Base-by-base conservation (phyloP, 176 grass and related monocot species). In the Poa pratensis region DNA sequence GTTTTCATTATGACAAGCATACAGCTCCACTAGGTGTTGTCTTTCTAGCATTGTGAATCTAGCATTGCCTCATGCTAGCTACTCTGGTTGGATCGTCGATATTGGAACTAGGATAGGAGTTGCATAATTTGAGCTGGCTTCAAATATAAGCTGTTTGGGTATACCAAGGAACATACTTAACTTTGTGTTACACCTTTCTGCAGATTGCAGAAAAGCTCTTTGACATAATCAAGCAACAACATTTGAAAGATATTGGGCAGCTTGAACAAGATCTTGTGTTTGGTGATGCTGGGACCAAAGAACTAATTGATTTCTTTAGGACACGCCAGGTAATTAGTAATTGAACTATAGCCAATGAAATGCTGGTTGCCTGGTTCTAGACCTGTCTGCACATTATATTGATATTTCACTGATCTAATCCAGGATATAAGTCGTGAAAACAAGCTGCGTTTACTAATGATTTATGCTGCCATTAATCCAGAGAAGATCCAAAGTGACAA, bases 121-220 rank as follows among this genome's bases (percentile, higher is more conserved):
- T 75, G 17, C 27, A 75, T 50, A 32, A 34, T 75, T 74, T 50
- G 49, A 75, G 34, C 16, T 53, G 48, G 48, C 73, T 53, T 75
- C 2, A 26, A 53, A 32, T 75, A 34, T 34, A 9, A 54, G 48
- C 48, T 32, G 48, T 53, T 75, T 53, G 17, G 48, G 20, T 51
- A 34, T 80, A 49, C 22, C 24, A 53, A 75, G 72, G 49, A 53
- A 28, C 49, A 81, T 66, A 65, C 60, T 50, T 82, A 51, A 69
- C 9, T 87, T 28, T 87, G 20, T 26, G 9, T 75, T 86, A 80
- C 85, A 76, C 62, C 37, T 82, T 80, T 78, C 39, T 86, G 45
- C 85, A 96, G 94, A 91, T 96, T 93, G 94, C 94, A 83, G 89
- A 76, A 35, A 96, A 96, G 52, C 84, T 96, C 53, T 90, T 79